These are phyloP conservation scores for Coniferiporia weirii DNA, from an alignment of 1,284 basidiomycete species.

Conservation along the genomic window DNA sequence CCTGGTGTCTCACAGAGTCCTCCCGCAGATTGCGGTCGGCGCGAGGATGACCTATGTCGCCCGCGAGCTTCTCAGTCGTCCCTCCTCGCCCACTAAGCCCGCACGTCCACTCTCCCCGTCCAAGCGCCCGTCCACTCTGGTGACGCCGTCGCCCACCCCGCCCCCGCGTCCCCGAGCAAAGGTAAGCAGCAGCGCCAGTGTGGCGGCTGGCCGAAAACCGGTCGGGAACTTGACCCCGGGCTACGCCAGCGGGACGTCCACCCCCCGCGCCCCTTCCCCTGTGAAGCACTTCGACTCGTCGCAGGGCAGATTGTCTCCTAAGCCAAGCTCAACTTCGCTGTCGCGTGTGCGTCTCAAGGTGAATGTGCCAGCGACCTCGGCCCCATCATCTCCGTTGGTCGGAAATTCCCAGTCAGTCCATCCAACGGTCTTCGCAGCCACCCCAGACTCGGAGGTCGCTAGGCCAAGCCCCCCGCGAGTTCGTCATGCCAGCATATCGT, in stretches of 20 bases:
- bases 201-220: conserved; percentile 35
- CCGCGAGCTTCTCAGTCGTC: conserved; percentile 25
- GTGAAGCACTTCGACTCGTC: conserved; percentile 32
- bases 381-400: conserved; percentile 11
- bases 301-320: conserved; percentile 19
- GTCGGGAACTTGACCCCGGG: conserved; percentile 25
- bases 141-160: conserved; percentile 31
- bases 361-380: conserved; percentile 20
- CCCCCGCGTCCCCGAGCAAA: conserved; percentile 48
- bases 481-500: conserved; percentile 17
- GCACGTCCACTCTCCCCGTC: conserved; percentile 48
- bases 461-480: conserved; percentile 8
- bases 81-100: conserved; percentile 18
- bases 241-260: conserved; percentile 19
- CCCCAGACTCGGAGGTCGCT: conserved; percentile 7
- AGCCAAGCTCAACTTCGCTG: conserved; percentile 21
- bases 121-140: conserved; percentile 33
- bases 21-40: conserved; percentile 33
- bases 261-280: conserved; percentile 38
- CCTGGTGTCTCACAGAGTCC: not conserved
- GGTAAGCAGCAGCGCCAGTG: conserved; percentile 50
- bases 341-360: conserved; percentile 21
- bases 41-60: conserved; percentile 29
- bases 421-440: conserved; percentile 7
- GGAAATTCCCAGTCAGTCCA: conserved; percentile 2